Conservation (phyloP, 2,329 filamentous ascomycete species). For the Colletotrichum sp. region DNA sequence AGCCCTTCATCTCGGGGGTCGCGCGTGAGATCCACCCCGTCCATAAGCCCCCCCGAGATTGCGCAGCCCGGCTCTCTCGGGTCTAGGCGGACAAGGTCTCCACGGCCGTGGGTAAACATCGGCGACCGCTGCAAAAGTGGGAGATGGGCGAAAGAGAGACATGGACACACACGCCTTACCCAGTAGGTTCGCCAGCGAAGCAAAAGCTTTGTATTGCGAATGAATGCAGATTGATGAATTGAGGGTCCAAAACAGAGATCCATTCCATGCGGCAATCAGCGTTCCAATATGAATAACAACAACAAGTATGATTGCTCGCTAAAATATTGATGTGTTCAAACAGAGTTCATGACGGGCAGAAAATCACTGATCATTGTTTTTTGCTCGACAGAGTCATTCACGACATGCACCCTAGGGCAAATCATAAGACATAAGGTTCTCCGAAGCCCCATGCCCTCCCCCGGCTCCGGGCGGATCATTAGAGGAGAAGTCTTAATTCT, state of each 20-base stretch:
- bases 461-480: background rate
- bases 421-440: constrained; percentile 3
- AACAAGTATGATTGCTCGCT: background rate
- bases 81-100: background rate
- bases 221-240: background rate
- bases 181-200: background rate
- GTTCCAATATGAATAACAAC: background rate
- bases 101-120: background rate
- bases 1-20: background rate
- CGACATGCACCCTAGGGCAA: background rate
- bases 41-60: background rate
- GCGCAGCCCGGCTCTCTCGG: background rate
- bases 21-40: background rate
- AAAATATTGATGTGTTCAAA: background rate
- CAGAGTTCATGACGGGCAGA: background rate
- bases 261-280: background rate
- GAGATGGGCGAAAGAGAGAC: background rate
- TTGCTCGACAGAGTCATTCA: background rate
- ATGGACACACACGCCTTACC: background rate
- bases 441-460: background rate
- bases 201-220: background rate
- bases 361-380: background rate
- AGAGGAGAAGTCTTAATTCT: background rate
- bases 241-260: background rate
- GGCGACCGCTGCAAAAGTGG: background rate